Evolutionary conservation across 1,139 yeast species (phyloP).

Genomic region (Geotrichum restrictum): DNA sequence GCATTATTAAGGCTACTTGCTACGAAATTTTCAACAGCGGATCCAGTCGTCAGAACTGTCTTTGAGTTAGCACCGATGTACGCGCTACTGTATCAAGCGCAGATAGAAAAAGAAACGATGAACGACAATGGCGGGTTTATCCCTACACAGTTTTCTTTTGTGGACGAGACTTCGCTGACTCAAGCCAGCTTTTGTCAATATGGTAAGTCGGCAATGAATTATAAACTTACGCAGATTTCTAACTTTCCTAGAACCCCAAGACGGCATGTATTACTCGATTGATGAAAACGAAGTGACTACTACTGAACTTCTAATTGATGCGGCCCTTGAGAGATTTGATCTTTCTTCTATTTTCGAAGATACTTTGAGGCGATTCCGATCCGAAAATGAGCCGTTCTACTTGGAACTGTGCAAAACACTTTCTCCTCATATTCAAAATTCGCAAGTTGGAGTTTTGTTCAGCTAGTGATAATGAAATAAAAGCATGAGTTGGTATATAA

Average conservation of each 20-base stretch:
- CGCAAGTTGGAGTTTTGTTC: slow-evolving; percentile 1
- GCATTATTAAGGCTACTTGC: slow-evolving; percentile 10
- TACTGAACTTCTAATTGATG: slow-evolving; percentile 12
- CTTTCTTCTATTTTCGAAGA: neutral
- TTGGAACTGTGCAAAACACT: slow-evolving; percentile 6
- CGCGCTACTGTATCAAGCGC: slow-evolving; percentile 2
- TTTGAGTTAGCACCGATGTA: slow-evolving; percentile 6
- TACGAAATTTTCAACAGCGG: neutral
- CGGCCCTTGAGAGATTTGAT: neutral
- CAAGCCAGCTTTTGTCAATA: slow-evolving; percentile 7
- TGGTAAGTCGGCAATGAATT: slow-evolving; percentile 8
- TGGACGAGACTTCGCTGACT: slow-evolving; percentile 7
- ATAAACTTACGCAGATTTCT: too few species aligned
- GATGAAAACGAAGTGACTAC: slow-evolving; percentile 13
- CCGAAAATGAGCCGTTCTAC: slow-evolving; percentile 5
- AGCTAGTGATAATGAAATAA: neutral
- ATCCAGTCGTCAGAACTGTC: neutral
- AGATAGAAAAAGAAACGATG: slow-evolving; percentile 4
- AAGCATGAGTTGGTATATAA: too few species aligned
- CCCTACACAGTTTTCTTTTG: slow-evolving; percentile 2
- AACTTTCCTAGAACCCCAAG: neutral
- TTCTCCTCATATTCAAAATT: neutral
- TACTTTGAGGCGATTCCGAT: slow-evolving; percentile 1
- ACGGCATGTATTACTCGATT: neutral
- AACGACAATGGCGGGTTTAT: neutral